Evolutionary conservation across 495 filamentous ascomycete species (phyloP).

Genomic region (Hyaloscypha hepaticicola): DNA sequence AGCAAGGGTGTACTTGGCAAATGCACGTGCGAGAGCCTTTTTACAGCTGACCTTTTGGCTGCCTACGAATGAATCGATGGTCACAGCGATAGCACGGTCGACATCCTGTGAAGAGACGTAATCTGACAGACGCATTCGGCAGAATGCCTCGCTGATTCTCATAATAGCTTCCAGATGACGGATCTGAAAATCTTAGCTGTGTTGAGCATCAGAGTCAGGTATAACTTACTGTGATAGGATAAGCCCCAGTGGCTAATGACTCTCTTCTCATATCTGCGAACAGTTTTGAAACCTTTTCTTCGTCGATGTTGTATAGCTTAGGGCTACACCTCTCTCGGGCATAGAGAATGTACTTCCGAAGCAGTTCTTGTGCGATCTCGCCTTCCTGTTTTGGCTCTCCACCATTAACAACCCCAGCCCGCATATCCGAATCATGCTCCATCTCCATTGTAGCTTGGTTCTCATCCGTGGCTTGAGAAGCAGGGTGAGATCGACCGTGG

Average conservation of each 20-base stretch:
- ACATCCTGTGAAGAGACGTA: conserved; percentile 89
- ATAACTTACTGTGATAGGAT: conserved; percentile 88
- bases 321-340: conserved; percentile 87
- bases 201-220: not conserved
- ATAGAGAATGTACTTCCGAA: conserved; percentile 97
- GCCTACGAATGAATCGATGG: conserved; percentile 93
- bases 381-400: conserved; percentile 62
- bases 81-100: conserved; percentile 95
- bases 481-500: conserved; percentile 85
- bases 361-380: conserved; percentile 86
- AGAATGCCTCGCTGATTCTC: conserved; percentile 88
- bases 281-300: conserved; percentile 91
- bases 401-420: conserved; percentile 39
- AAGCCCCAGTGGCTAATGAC: conserved; percentile 87
- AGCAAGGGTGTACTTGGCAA: conserved; percentile 85
- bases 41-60: conserved; percentile 97
- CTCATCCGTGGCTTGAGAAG: conserved; percentile 51
- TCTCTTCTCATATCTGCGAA: conserved; percentile 97
- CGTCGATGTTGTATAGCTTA: conserved; percentile 96
- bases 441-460: conserved; percentile 50
- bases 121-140: conserved; percentile 92
- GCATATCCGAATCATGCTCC: conserved; percentile 28
- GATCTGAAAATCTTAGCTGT: conserved; percentile 55
- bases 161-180: conserved; percentile 97
- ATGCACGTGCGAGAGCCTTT: conserved; percentile 92